Base-by-base conservation (phyloP, 768 basidiomycete genomes). In the Boletellus sp. region DNA sequence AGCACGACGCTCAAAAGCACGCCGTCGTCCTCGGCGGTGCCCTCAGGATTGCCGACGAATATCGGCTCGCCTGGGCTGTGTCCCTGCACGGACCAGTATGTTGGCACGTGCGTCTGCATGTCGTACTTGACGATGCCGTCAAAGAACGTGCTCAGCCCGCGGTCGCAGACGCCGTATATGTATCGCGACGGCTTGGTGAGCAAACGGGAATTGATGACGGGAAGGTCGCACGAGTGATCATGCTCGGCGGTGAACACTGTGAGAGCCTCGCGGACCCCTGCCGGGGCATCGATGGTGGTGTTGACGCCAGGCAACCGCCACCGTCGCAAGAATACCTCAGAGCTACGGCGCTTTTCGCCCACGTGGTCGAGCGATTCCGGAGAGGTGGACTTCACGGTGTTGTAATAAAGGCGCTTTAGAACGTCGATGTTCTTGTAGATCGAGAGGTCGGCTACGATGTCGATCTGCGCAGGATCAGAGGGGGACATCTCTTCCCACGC, bases 81-180 rank as follows among this genome's bases (percentile, higher is more conserved):
- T 23, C 63, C 66, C 8, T 61, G 45, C 1, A 55, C 47, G 9
- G 50, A 58, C 70, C 71, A 71, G 23, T 62, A 54, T 9, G 47
- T 60, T 11, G 63, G 50, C 19, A 33, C 49, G n/a, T 50, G 51
- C 10, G 59, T 47, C 45, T 58, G 50, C 52, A 51, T 63, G 51
- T 73, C 69, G 23, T 73, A 62, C 52, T 73, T 73, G 56, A 71
- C 60, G 36, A 73, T 37, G 3, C 65, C 58, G 32, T 73, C 69
- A 42, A 61, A 60, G 52, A 72, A 66, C 5, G 62, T 69, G 56
- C 63, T 67, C 43, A 62, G 24, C 12, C 51, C 61, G 6, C 59
- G 63, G 41, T 68, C 58, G 38, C 51, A 54, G 35, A 62, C 50
- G 13, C 63, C 70, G n/a, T 65, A 71, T 32, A 69, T 58, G 47